Evolutionary conservation across 2,329 filamentous ascomycete species (phyloP), one percentile per base, ranked within the genome.

Genomic region (Xylaria sp.): DNA sequence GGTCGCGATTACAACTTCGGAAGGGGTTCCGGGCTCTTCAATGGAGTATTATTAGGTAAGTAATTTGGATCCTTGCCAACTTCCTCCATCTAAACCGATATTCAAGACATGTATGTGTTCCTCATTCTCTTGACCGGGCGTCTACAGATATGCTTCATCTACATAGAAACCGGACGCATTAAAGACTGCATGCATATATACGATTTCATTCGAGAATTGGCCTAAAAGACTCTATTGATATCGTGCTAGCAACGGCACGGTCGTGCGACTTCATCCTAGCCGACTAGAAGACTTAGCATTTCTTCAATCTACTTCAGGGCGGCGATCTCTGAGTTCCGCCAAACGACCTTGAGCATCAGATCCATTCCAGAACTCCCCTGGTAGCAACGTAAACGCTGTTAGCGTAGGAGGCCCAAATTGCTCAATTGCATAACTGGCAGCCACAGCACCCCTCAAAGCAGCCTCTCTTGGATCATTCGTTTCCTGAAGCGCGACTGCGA

Each of bases 401-500:
- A 69, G 55, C n/a, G 25, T 57, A 7, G 69, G 52, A 12, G 69
- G 69, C 2, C 69, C 66, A 9, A 63, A 60, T n/a, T 69, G 62
- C 31, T 69, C 69, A 2, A 70, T 48, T 0, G 62, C 69, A 54
- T 61, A 70, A 9, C 69, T 70, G 5, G 66, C 57, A 20, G 69
- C 69, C 3, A 70, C 62, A 1, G 59, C 25, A 3, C 58, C 66
- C 0, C 62, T 28, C 12, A 69, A 25, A 34, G 37, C 10, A 20
- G 62, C 62, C 23, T 70, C 62, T 34, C 15, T 51, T 1, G 54
- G 28, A 9, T 68, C 62, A 1, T 44, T 52, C 2, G 66, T 69
- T 51, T 66, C 69, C 5, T 59, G 52, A 13, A 70, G 10, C 6
- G 57, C 57, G 37, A 70, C 65, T 10, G 69, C 54, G 48, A 70